Base-by-base conservation (phyloP, 1,284 basidiomycete genomes). In the Pseudomicrostroma phylloplanum region DNA sequence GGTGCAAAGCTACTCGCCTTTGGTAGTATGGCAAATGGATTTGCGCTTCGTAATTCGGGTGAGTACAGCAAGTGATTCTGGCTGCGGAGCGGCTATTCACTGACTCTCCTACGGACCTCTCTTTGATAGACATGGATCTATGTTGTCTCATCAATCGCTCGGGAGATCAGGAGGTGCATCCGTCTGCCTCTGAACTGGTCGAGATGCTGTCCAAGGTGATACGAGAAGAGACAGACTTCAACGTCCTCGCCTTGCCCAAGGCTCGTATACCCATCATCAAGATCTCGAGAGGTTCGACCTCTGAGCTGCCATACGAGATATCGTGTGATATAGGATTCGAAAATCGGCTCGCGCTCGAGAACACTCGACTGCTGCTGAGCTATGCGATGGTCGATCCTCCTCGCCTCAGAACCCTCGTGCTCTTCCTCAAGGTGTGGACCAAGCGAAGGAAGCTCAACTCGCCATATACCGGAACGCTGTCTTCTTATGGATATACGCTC, bases 191-290 rank as follows among this genome's bases (percentile, higher is more conserved):
- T 41, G 90, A 96, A 83, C 86, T 97, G 58, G 94, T 97, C 71
- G 91, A 90, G 70, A 90, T 91, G 85, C 86, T 97, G 51, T 92
- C 92, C 53, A 88, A 92, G 81, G 83, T 97, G 57, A 87, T 98
- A 25, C 55, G 23, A 25, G 55, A 59, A 55, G 93, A 97, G 83
- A 97, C 94, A 51, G 93, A 96, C 81, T 97, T 97, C 80, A 89
- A 88, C 76, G 92, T 98, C 81, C 96, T 97, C 81, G 89, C 92
- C 13, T 83, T 98, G 42, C 93, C 94, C 6, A 90, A 94, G 81
- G 94, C 94, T 17, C 88, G 94, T 71, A 97, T 98, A 83, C 94
- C 94, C 25, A 98, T 98, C 80, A 92, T 98, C 79, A 98, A 98
- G 82, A 85, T 98, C 62, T 13, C 12, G 17, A 9, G 56, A 59